Evolutionary conservation across 73 alveolate genomes (phyloP).

Genomic region (Symbiodinium pilosum): DNA sequence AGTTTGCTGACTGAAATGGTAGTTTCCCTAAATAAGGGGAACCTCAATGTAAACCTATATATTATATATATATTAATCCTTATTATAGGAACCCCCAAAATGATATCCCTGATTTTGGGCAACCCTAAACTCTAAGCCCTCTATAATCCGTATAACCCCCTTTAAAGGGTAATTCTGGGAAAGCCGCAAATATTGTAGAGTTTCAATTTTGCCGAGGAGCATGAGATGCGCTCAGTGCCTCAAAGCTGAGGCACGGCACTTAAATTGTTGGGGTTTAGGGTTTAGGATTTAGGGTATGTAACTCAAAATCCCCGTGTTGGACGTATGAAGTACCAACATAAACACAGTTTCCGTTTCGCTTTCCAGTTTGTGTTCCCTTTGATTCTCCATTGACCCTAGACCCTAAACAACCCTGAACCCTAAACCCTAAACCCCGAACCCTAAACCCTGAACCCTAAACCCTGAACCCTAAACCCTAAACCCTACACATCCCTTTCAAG

Average conservation of each 20-base stretch:
- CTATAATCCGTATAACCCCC: not conserved
- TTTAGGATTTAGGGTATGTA: not conserved
- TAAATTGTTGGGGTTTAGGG: not conserved
- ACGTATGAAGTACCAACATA: not conserved
- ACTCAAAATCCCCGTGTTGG: not conserved
- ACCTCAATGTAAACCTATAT: too few species aligned
- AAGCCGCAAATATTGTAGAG: not conserved
- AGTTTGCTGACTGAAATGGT: too few species aligned
- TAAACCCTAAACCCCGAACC: not conserved
- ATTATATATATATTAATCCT: too few species aligned
- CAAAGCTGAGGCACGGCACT: constrained; percentile 45
- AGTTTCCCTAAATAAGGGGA: too few species aligned
- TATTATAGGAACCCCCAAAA: too few species aligned
- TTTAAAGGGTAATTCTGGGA: not conserved
- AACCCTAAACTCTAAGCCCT: not conserved
- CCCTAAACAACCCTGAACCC: not conserved
- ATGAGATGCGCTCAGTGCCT: constrained; percentile 83
- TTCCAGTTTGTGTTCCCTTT: too few species aligned
- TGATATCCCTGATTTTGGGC: too few species aligned
- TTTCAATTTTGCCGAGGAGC: constrained; percentile 15
- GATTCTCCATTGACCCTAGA: not conserved
- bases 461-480: constrained; percentile 2
- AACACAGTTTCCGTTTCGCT: too few species aligned
- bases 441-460: constrained; percentile 1
- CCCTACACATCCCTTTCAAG: not conserved